Evolutionary conservation across 495 filamentous ascomycete genomes (phyloP).

Genomic region (Astrothelium subdiscretum): DNA sequence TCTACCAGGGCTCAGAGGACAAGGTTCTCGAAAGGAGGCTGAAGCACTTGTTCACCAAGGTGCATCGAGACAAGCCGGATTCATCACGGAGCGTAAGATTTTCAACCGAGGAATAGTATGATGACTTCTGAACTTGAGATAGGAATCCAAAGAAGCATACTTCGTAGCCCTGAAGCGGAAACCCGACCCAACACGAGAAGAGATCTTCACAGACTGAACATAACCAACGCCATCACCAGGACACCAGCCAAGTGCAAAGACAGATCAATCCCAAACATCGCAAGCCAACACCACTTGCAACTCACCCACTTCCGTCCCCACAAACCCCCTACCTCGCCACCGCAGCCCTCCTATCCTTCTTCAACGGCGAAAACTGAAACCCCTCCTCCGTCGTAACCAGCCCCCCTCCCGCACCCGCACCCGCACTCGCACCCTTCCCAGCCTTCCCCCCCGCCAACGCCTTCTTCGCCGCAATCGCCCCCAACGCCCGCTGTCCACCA

Average conservation of each 20-base stretch:
- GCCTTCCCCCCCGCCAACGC: slow-evolving; percentile 4
- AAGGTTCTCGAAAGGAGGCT: slow-evolving; percentile 61
- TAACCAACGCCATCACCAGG: neutral
- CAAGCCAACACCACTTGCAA: slow-evolving; percentile 2
- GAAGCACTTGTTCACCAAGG: slow-evolving; percentile 61
- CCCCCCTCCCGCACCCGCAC: slow-evolving; percentile 22
- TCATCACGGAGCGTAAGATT: slow-evolving; percentile 69
- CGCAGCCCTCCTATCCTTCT: slow-evolving; percentile 55
- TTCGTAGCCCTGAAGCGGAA: slow-evolving; percentile 67
- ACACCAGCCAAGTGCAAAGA: neutral
- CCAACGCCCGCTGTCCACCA: slow-evolving; percentile 21
- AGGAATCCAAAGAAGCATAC: slow-evolving; percentile 88
- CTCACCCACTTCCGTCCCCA: neutral
- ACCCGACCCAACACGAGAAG: slow-evolving; percentile 29
- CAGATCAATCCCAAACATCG: neutral
- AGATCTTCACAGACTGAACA: slow-evolving; percentile 23
- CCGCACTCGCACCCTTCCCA: too few species aligned
- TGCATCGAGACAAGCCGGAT: slow-evolving; percentile 78
- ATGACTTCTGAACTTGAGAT: neutral
- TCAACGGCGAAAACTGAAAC: slow-evolving; percentile 64
- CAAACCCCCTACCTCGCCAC: slow-evolving; percentile 8
- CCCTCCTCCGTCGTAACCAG: slow-evolving; percentile 31
- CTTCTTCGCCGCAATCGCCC: slow-evolving; percentile 16
- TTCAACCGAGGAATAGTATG: neutral
- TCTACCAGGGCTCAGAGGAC: slow-evolving; percentile 85